phyloP scores from a whole-genome alignment of 108 stramenopile species.

The Nannochloropsis gaditana region DNA sequence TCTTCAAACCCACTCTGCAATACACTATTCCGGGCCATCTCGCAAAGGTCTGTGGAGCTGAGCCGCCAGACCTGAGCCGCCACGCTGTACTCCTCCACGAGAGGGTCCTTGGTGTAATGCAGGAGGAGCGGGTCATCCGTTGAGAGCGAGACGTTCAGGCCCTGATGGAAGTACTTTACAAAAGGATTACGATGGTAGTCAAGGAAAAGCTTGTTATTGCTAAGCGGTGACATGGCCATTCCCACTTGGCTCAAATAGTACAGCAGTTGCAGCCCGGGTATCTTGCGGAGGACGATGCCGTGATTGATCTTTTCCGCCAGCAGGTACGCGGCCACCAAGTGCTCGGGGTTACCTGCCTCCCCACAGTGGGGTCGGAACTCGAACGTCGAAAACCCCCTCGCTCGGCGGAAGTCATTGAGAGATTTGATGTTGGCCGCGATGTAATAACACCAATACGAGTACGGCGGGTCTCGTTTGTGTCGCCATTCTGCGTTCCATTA shows the following conservation, averaged over 20 bases:
- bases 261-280: slow-evolving; percentile 78
- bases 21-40: slow-evolving; percentile 92
- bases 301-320: slow-evolving; percentile 91
- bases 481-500: no score
- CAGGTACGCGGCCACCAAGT: slow-evolving; percentile 91
- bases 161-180: slow-evolving; percentile 73
- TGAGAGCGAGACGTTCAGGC: slow-evolving; percentile 90
- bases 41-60: slow-evolving; percentile 91
- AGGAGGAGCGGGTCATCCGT: slow-evolving; percentile 97
- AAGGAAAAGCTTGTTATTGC: slow-evolving; percentile 96
- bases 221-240: slow-evolving; percentile 79
- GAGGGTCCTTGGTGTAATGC: slow-evolving; percentile 94
- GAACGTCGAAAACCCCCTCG: slow-evolving; percentile 64
- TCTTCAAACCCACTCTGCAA: slow-evolving; percentile 91
- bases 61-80: slow-evolving; percentile 88
- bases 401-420: slow-evolving; percentile 73
- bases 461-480: slow-evolving; percentile 57
- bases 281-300: slow-evolving; percentile 89
- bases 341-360: slow-evolving; percentile 89
- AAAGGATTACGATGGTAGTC: slow-evolving; percentile 89
- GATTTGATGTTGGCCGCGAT: slow-evolving; percentile 84
- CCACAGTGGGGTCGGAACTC: slow-evolving; percentile 53
- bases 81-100: slow-evolving; percentile 94
- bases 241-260: slow-evolving; percentile 90
- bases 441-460: slow-evolving; percentile 66